Percentiles rank a stretch among this genome's conserved stretches.
These are phyloP conservation scores for Neohortaea acidophila DNA, from an alignment of 495 filamentous ascomycete species.

Conservation along the genomic window DNA sequence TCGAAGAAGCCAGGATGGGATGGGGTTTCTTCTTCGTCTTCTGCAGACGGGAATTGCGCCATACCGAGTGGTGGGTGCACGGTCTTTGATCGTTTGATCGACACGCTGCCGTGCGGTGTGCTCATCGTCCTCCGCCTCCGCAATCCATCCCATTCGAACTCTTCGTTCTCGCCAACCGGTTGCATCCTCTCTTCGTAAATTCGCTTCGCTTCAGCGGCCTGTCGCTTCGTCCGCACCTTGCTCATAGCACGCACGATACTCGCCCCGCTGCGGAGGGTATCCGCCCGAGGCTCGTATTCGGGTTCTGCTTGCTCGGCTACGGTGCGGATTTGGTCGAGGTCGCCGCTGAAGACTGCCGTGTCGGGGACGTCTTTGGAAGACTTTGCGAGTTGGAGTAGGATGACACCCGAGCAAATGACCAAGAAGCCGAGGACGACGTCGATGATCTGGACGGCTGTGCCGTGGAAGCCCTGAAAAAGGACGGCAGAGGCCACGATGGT, in stretches of 20 bases:
- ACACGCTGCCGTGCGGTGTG: conserved; percentile 18
- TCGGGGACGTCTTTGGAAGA: conserved; percentile 96
- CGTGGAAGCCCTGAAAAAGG: conserved; percentile 89
- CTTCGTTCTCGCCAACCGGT: conserved; percentile 58
- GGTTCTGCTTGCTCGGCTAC: conserved; percentile 90
- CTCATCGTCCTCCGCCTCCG: conserved; percentile 60
- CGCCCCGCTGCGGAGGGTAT: conserved; percentile 84
- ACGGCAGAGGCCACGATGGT: conserved; percentile 90
- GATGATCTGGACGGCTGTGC: conserved; percentile 59
- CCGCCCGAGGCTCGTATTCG: conserved; percentile 88
- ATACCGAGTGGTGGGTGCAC: conserved; percentile 76
- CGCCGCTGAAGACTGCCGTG: conserved; percentile 78
- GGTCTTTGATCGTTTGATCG: conserved; percentile 33
- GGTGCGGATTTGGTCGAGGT: conserved; percentile 85
- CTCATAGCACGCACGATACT: conserved; percentile 81
- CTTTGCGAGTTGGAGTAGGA: conserved; percentile 93
- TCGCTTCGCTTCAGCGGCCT: conserved; percentile 64
- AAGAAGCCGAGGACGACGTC: conserved; percentile 90
- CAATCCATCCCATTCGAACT: conserved; percentile 87
- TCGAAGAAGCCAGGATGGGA: conserved; percentile 32
- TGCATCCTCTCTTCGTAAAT: conserved; percentile 68
- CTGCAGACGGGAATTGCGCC: conserved; percentile 61
- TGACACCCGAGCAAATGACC: conserved; percentile 86
- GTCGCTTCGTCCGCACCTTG: conserved; percentile 56
- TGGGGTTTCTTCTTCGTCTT: conserved; percentile 34